Percentiles rank a stretch among this genome's conserved stretches.
These are phyloP conservation scores for Aspergillus neotritici DNA, from an alignment of 2,329 filamentous ascomycete genomes.

Conservation along the genomic window DNA sequence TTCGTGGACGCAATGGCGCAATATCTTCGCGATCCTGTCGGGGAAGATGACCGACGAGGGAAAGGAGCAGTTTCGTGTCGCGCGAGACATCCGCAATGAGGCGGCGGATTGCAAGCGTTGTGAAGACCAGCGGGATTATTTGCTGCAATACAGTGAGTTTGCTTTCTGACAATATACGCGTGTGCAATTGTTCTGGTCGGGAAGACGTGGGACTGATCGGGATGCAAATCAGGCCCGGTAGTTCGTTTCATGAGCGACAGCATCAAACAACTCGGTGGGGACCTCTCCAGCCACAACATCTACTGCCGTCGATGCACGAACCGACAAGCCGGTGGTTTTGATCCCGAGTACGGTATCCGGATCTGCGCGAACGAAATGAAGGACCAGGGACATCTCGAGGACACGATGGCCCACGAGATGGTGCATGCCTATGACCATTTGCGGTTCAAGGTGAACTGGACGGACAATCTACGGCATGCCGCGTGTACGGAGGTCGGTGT, in stretches of 20 bases:
- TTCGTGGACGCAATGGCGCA: slow-evolving; percentile 60
- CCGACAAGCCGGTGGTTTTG: slow-evolving; percentile 75
- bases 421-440: slow-evolving; percentile 94
- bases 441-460: slow-evolving; percentile 81
- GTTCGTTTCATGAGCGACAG: slow-evolving; percentile 83
- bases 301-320: slow-evolving; percentile 73
- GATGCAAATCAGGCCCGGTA: slow-evolving; percentile 53
- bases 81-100: slow-evolving; percentile 70
- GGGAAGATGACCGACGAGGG: slow-evolving; percentile 66
- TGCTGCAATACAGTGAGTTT: slow-evolving; percentile 63
- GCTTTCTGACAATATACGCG: background rate
- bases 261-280: slow-evolving; percentile 71
- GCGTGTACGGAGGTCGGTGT: slow-evolving; percentile 79
- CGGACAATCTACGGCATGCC: slow-evolving; percentile 75
- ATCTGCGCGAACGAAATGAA: slow-evolving; percentile 89
- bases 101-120: slow-evolving; percentile 72
- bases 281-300: slow-evolving; percentile 68
- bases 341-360: slow-evolving; percentile 77
- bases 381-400: slow-evolving; percentile 75
- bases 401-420: slow-evolving; percentile 95
- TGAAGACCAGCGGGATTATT: slow-evolving; percentile 75
- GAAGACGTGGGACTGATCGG: slow-evolving; percentile 4
- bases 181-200: background rate
- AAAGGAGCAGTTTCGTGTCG: slow-evolving; percentile 68
- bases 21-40: slow-evolving; percentile 77